Conservation (phyloP, 1,139 yeast genomes). For the Ogataea hybrid region DNA sequence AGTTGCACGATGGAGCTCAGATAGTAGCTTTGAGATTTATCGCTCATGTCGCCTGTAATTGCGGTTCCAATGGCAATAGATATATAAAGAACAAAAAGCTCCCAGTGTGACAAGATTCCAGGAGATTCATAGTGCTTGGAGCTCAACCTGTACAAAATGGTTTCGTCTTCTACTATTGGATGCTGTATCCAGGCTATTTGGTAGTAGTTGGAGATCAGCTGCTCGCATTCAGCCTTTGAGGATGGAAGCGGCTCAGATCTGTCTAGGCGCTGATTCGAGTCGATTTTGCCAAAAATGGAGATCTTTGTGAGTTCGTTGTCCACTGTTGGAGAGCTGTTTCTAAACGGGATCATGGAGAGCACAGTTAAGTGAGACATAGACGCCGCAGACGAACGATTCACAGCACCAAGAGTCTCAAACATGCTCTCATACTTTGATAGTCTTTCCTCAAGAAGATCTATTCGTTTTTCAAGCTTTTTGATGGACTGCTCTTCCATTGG, state of each 20-base stretch:
- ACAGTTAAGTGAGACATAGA: conserved; percentile 13
- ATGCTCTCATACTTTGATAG: conserved; percentile 5
- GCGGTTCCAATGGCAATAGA: conserved; percentile 25
- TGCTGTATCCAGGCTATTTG: conserved; percentile 23
- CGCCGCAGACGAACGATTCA: no score
- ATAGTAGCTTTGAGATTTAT: conserved; percentile 7
- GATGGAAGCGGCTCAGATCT: conserved; percentile 2
- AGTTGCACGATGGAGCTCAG: conserved; percentile 14
- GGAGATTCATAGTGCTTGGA: conserved; percentile 2
- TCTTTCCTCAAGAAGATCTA: conserved; percentile 3
- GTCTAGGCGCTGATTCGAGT: background rate
- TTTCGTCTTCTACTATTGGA: conserved; percentile 16
- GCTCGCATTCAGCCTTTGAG: conserved; percentile 2
- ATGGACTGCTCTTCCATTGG: background rate
- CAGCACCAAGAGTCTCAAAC: no score
- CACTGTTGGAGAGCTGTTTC: conserved; percentile 4
- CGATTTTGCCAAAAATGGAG: conserved; percentile 15
- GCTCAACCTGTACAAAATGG: background rate
- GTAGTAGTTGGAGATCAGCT: conserved; percentile 17
- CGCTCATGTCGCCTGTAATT: conserved; percentile 18
- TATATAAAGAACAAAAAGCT: conserved; percentile 19
- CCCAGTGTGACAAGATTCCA: conserved; percentile 12
- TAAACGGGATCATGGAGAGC: conserved; percentile 17
- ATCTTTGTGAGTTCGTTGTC: conserved; percentile 14
- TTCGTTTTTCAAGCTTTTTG: conserved; percentile 2